These are phyloP conservation scores for Musa acuminata DNA, from an alignment of 176 grass and related monocot species.

Conservation along the genomic window DNA sequence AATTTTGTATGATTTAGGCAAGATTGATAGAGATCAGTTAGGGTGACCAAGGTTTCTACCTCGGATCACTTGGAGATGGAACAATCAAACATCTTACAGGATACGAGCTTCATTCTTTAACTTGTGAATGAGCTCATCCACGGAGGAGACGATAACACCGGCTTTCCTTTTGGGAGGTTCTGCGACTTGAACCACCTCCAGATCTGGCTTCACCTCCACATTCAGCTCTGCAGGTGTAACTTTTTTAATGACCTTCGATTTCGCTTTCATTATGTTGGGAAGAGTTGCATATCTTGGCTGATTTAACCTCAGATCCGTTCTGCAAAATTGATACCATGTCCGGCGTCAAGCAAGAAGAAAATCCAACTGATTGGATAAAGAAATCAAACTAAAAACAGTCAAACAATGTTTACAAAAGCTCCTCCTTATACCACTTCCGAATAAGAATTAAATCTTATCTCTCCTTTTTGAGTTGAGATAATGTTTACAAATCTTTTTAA, in stretches of 20 bases:
- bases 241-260: conserved; percentile 91
- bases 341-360: not conserved
- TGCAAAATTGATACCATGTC: conserved; percentile 20
- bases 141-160: conserved; percentile 65
- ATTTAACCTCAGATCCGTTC: conserved; percentile 86
- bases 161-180: conserved; percentile 90
- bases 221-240: conserved; percentile 51
- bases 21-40: no score
- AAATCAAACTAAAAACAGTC: not conserved
- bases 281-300: conserved; percentile 87
- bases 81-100: conserved; percentile 23
- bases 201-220: conserved; percentile 67
- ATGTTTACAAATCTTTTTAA: no score
- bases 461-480: no score
- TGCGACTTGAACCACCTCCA: conserved; percentile 67
- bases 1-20: no score
- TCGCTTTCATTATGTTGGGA: conserved; percentile 98
- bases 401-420: not conserved
- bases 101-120: conserved; percentile 74
- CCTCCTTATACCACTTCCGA: no score
- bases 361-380: not conserved
- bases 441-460: no score
- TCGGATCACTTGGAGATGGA: not conserved
- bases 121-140: conserved; percentile 69
- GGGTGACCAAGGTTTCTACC: no score